These are phyloP conservation scores for Arthrinium phaeospermum DNA, from an alignment of 2,329 filamentous ascomycete species.

Conservation along the genomic window DNA sequence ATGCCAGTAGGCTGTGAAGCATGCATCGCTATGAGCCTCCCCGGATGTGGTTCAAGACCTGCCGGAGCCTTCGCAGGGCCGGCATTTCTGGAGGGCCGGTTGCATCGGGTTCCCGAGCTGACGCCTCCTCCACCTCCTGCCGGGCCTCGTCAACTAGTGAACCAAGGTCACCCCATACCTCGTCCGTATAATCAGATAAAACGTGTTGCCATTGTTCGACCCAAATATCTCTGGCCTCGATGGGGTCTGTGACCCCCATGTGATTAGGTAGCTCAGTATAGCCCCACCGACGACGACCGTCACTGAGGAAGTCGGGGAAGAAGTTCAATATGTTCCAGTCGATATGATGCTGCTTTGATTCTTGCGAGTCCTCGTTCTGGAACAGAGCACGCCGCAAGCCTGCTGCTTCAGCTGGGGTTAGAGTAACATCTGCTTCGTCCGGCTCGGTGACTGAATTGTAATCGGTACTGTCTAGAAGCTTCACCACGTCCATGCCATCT, in stretches of 20 bases:
- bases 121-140: constrained; percentile 56
- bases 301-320: constrained; percentile 49
- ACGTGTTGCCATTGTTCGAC: constrained; percentile 62
- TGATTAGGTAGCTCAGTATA: constrained; percentile 26
- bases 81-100: constrained; percentile 36
- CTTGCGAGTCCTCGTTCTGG: constrained; percentile 20
- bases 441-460: constrained; percentile 30
- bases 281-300: constrained; percentile 22
- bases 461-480: constrained; percentile 31
- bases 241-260: constrained; percentile 46
- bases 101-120: constrained; percentile 32
- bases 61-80: constrained; percentile 45
- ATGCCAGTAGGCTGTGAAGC: background rate
- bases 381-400: constrained; percentile 36
- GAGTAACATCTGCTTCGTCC: constrained; percentile 25
- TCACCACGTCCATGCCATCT: constrained; percentile 37
- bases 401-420: constrained; percentile 29
- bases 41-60: constrained; percentile 47
- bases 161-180: constrained; percentile 71
- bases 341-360: constrained; percentile 17
- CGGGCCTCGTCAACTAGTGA: constrained; percentile 62
- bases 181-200: constrained; percentile 63
- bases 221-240: constrained; percentile 52
- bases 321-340: constrained; percentile 58
- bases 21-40: constrained; percentile 26